Percentiles rank a stretch among this genome's conserved stretches.
phyloP scores from a whole-genome alignment of 306 rosid genomes.

The Alnus rubra region DNA sequence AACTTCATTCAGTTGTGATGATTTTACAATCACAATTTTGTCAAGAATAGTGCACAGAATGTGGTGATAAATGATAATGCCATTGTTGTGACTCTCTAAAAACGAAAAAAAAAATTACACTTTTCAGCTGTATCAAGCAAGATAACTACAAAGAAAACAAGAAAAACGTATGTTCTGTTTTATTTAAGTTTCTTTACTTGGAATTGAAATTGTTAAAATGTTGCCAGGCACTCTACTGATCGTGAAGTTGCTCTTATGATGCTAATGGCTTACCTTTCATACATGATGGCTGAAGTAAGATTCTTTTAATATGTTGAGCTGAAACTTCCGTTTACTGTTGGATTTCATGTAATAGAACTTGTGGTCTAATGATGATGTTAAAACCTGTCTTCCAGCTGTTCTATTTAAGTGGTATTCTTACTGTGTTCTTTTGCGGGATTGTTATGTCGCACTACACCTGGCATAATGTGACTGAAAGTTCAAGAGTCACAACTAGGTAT shows the following conservation, averaged over 20 bases:
- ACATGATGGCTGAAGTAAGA: slow-evolving; percentile 60
- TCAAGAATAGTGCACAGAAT: background rate
- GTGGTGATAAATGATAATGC: too few relatives aligned
- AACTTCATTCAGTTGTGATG: background rate
- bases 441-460: slow-evolving; percentile 67
- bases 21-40: background rate
- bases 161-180: background rate
- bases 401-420: slow-evolving; percentile 54
- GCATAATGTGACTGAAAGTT: slow-evolving; percentile 49
- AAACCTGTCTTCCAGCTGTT: slow-evolving; percentile 42
- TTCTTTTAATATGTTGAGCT: slow-evolving; percentile 11
- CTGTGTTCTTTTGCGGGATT: slow-evolving; percentile 70
- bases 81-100: background rate
- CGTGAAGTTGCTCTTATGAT: slow-evolving; percentile 67
- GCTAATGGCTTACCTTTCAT: slow-evolving; percentile 61
- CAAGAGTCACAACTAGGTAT: slow-evolving; percentile 57
- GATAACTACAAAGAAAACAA: background rate
- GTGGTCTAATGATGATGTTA: slow-evolving; percentile 18
- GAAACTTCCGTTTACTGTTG: background rate
- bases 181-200: background rate
- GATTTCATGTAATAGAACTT: background rate
- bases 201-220: slow-evolving; percentile 12
- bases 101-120: background rate
- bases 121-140: background rate
- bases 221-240: slow-evolving; percentile 56